Evolutionary conservation across 2,329 filamentous ascomycete species (phyloP).

Genomic region (Fusarium euwallaceae): DNA sequence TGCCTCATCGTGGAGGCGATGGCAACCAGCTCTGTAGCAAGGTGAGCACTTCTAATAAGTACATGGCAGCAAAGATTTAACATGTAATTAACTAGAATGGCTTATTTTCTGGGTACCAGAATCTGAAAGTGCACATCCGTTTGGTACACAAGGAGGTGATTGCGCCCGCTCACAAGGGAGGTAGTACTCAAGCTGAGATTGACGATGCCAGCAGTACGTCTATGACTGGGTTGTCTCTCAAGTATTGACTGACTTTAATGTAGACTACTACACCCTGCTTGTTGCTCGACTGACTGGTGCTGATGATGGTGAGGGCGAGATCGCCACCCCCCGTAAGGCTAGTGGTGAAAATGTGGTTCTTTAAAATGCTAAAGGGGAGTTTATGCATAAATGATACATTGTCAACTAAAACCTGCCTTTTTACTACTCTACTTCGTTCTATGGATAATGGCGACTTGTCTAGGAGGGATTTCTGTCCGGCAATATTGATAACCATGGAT

Average conservation of each 20-base stretch:
- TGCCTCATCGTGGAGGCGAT: background rate
- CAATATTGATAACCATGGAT: background rate
- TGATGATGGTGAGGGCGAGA: background rate
- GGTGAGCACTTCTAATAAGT: background rate
- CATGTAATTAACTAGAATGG: background rate
- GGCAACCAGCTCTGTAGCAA: background rate
- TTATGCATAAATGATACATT: background rate
- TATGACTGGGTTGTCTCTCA: background rate
- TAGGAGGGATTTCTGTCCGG: background rate
- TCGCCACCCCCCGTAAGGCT: background rate
- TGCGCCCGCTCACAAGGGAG: background rate
- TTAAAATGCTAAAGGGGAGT: background rate
- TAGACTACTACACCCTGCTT: background rate
- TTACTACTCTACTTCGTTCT: background rate
- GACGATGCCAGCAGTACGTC: background rate
- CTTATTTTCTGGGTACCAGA: background rate
- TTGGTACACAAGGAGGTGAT: background rate
- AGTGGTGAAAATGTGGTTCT: background rate
- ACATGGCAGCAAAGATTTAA: no score
- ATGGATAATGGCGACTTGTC: background rate
- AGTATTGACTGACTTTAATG: background rate
- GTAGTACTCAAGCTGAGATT: background rate
- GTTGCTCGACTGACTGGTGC: background rate
- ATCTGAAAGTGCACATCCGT: background rate
- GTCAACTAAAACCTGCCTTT: no score